Conservation (phyloP, 768 basidiomycete genomes). For the Amanita jacksonii region DNA sequence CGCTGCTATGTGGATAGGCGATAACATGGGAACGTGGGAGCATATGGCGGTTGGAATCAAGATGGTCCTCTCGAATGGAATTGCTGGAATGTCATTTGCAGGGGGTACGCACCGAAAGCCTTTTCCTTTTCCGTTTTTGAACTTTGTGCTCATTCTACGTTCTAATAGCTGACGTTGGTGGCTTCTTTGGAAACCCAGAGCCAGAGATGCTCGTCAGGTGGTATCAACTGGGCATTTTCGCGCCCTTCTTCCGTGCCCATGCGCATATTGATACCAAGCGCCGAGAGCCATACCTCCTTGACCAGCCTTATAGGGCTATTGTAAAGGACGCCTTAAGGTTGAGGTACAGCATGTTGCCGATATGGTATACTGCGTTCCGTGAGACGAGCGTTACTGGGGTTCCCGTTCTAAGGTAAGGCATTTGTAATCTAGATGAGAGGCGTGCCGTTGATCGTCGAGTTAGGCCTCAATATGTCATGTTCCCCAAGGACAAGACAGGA, state of each 20-base stretch:
- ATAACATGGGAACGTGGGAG: slow-evolving; percentile 96
- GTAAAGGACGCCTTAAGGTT: slow-evolving; percentile 71
- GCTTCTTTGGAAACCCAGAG: slow-evolving; percentile 96
- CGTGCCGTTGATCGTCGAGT: background rate
- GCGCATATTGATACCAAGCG: slow-evolving; percentile 98
- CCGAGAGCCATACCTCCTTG: slow-evolving; percentile 88
- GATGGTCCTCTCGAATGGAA: slow-evolving; percentile 83
- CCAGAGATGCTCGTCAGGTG: slow-evolving; percentile 93
- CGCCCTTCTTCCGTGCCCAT: slow-evolving; percentile 97
- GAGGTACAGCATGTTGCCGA: slow-evolving; percentile 77
- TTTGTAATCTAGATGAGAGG: background rate
- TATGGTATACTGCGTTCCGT: slow-evolving; percentile 98
- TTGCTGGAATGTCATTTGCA: slow-evolving; percentile 85
- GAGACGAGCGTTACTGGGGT: slow-evolving; percentile 76
- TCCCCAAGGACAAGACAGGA: slow-evolving; percentile 82
- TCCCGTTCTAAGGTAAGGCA: slow-evolving; percentile 77
- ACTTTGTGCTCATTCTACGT: background rate
- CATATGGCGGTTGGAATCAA: slow-evolving; percentile 91
- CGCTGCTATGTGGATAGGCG: slow-evolving; percentile 98
- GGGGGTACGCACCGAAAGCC: slow-evolving; percentile 55
- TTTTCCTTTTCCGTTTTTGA: background rate
- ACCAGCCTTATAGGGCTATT: slow-evolving; percentile 82
- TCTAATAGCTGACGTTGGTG: slow-evolving; percentile 84
- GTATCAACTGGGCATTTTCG: slow-evolving; percentile 94
- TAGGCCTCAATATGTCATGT: slow-evolving; percentile 93